phyloP scores from a whole-genome alignment of 331 rosid genomes.

The Phaseolus coccineus region DNA sequence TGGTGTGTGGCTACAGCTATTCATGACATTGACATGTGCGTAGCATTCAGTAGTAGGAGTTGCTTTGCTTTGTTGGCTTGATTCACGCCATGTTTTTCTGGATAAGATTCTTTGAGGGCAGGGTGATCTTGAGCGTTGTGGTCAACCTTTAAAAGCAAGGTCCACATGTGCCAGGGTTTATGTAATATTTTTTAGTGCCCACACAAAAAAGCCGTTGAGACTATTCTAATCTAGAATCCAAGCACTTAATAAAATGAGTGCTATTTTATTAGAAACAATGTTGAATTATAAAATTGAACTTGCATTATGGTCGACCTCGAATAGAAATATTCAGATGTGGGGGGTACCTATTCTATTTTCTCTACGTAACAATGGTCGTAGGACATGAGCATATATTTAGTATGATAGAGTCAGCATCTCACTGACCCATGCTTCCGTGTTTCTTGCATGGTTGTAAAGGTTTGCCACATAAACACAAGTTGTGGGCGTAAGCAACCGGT shows the following conservation, averaged over 20 bases:
- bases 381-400: slow-evolving; percentile 49
- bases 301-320: slow-evolving; percentile 34
- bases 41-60: neutral
- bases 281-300: slow-evolving; percentile 47
- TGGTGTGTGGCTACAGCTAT: neutral
- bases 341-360: slow-evolving; percentile 44
- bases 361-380: slow-evolving; percentile 47
- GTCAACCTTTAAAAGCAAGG: neutral
- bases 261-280: slow-evolving; percentile 44
- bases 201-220: too few relatives aligned
- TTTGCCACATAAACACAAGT: slow-evolving; percentile 87
- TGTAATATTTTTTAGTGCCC: neutral
- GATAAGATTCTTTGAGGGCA: neutral
- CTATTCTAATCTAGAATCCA: neutral
- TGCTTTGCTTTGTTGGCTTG: neutral
- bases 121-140: neutral
- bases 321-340: slow-evolving; percentile 31
- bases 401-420: slow-evolving; percentile 60
- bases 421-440: slow-evolving; percentile 58
- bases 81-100: neutral
- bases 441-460: slow-evolving; percentile 84
- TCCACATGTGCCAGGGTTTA: neutral
- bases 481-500: slow-evolving; percentile 83
- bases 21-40: slow-evolving; percentile 2
- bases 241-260: neutral